Evolutionary conservation across 2,329 filamentous ascomycete genomes (phyloP), one percentile per base, ranked within the genome.

Genomic region (Penicillium sp.): DNA sequence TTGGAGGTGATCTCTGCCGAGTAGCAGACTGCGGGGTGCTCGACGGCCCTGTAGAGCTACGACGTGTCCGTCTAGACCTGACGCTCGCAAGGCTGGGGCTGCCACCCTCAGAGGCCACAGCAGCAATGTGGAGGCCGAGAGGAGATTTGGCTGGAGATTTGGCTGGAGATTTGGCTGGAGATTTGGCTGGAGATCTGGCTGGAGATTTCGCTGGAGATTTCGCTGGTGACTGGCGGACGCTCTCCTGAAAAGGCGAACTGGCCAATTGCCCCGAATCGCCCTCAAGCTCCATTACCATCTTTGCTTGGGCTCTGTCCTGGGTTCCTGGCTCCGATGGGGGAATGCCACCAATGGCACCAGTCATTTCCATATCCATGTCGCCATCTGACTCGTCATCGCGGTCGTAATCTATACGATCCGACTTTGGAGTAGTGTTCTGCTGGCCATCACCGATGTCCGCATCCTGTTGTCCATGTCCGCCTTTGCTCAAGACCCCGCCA

Each of bases 351-450:
- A 75, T 63, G 23, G 74, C 74, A 25, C 67, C 63, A 7, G 73
- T 77, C 50, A 88, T 83, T 44, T 89, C 84, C 83, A 87, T 84
- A 32, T 78, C 72, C 57, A 65, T 63, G 15, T 46, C 60, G 13
- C 46, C 57, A 9, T 57, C 59, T 10, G 59, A 59, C 13, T 62
- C 61, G 29, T 67, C 61, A 31, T 69, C 67, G 18, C 58, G 59
- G 20, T 60, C 55, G 18, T 57, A 54, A 27, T 59, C 56, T 41
- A 53, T 60, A 24, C 52, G 52, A 27, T 61, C 60, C n/a, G 53
- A 46, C 13, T 55, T 56, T 27, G 56, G 52, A 28, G 52, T 49
- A 9, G 57, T 44, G 24, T 47, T 46, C 33, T 41, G 6, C 33
- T 51, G 52, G 6, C 32, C 51, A 15, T 43, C 33, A 18, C 51